Percentiles rank a stretch among this genome's conserved stretches.
Conservation (phyloP, 2,329 filamentous ascomycete genomes). For the Blumeriella jaapii region DNA sequence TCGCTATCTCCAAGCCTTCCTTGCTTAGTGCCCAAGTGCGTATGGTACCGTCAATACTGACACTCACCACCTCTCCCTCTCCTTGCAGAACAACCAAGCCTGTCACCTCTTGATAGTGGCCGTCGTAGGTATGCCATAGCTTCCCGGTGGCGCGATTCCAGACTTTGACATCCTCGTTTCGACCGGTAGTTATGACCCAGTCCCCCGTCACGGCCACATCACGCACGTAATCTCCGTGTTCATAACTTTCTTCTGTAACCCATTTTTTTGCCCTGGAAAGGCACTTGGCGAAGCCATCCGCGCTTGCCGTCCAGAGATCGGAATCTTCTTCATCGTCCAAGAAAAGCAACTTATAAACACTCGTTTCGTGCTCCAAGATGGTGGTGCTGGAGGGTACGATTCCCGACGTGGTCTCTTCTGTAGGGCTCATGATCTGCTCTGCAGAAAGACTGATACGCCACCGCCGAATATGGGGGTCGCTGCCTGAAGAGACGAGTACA, state of each 20-base stretch:
- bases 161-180: conserved; percentile 83
- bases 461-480: conserved; percentile 65
- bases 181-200: conserved; percentile 77
- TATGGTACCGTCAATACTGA: conserved; percentile 82
- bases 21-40: conserved; percentile 69
- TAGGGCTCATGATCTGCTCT: conserved; percentile 40
- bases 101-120: conserved; percentile 91
- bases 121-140: conserved; percentile 61
- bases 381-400: conserved; percentile 32
- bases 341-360: conserved; percentile 71
- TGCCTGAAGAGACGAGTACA: conserved; percentile 67
- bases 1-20: conserved; percentile 44
- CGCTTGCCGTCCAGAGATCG: conserved; percentile 84
- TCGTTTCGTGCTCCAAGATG: conserved; percentile 79
- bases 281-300: conserved; percentile 79
- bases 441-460: conserved; percentile 53
- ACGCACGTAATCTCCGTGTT: conserved; percentile 83
- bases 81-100: conserved; percentile 54
- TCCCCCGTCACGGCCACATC: conserved; percentile 64
- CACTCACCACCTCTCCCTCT: conserved; percentile 55
- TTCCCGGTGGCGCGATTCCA: conserved; percentile 71
- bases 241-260: conserved; percentile 57
- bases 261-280: conserved; percentile 59
- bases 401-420: conserved; percentile 21
- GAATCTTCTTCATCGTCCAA: conserved; percentile 48